Conservation (phyloP, 129 eudicot genomes). For the Ambrosia artemisiifolia region DNA sequence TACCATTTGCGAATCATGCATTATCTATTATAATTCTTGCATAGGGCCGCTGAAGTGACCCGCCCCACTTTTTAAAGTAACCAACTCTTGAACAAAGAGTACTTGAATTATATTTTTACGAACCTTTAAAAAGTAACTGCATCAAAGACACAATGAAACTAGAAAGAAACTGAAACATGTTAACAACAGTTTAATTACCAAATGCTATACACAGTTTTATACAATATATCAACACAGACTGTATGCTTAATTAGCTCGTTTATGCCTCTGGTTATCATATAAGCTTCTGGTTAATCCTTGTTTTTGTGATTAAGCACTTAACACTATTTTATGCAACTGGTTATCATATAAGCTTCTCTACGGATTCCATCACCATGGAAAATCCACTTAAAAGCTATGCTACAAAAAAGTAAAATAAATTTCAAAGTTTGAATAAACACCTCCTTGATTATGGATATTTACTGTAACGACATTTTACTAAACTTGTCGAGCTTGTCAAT, state of each 20-base stretch:
- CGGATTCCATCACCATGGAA: not conserved
- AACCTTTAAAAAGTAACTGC: too few relatives aligned
- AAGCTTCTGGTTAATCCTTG: slow-evolving; percentile 2
- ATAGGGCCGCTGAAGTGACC: not conserved
- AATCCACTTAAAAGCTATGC: not conserved
- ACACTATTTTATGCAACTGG: not conserved
- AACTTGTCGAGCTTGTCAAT: not conserved
- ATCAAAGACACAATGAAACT: not conserved
- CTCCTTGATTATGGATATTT: slow-evolving; percentile 1
- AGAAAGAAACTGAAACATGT: not conserved
- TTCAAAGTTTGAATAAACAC: not conserved
- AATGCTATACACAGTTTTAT: not conserved
- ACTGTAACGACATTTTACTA: not conserved
- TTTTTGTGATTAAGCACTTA: not conserved
- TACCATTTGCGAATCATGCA: too few relatives aligned
- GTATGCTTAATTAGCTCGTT: not conserved
- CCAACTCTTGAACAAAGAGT: not conserved
- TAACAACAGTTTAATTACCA: not conserved
- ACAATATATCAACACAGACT: not conserved
- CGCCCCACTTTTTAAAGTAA: slow-evolving; percentile 1
- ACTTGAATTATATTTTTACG: too few relatives aligned
- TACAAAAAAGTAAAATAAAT: not conserved
- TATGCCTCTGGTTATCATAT: not conserved
- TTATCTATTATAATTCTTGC: too few relatives aligned
- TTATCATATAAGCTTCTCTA: slow-evolving; percentile 8